Percentiles rank a stretch among this genome's conserved stretches.
These are phyloP conservation scores for Pelargonium cotyledonis DNA, from an alignment of 441 rosid genomes.

Conservation along the genomic window DNA sequence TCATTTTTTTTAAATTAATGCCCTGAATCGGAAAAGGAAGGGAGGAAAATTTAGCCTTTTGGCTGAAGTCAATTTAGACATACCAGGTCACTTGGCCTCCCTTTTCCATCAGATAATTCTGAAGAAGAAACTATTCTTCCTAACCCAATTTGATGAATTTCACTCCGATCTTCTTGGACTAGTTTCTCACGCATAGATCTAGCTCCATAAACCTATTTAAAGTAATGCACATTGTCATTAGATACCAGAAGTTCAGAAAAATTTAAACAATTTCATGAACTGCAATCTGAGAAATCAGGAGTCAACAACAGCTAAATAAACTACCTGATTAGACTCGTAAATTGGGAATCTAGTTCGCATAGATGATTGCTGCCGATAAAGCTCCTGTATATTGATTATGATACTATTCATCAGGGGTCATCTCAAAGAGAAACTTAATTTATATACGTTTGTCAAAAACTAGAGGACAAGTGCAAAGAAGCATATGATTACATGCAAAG, in stretches of 20 bases:
- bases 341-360: slow-evolving; percentile 19
- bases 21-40: background rate
- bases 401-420: slow-evolving; percentile 6
- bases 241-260: slow-evolving; percentile 1
- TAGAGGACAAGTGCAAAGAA: background rate
- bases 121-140: slow-evolving; percentile 9
- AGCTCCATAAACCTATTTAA: slow-evolving; percentile 24
- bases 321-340: slow-evolving; percentile 26
- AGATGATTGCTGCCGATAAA: slow-evolving; percentile 21
- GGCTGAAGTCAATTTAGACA: slow-evolving; percentile 9
- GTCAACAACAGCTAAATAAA: slow-evolving; percentile 8
- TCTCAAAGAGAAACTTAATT: slow-evolving; percentile 4
- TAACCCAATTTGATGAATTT: slow-evolving; percentile 15
- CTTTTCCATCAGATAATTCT: slow-evolving; percentile 21
- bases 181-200: slow-evolving; percentile 16
- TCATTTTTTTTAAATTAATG: background rate
- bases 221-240: slow-evolving; percentile 7
- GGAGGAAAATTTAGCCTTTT: background rate
- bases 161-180: slow-evolving; percentile 15
- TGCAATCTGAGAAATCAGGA: slow-evolving; percentile 10
- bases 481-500: background rate
- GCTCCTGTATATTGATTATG: slow-evolving; percentile 26
- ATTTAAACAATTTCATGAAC: slow-evolving; percentile 6
- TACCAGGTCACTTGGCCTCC: slow-evolving; percentile 25
- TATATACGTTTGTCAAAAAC: background rate